Evolutionary conservation across 1,284 basidiomycete species (phyloP).

Genomic region (Fomitopsis palustris): DNA sequence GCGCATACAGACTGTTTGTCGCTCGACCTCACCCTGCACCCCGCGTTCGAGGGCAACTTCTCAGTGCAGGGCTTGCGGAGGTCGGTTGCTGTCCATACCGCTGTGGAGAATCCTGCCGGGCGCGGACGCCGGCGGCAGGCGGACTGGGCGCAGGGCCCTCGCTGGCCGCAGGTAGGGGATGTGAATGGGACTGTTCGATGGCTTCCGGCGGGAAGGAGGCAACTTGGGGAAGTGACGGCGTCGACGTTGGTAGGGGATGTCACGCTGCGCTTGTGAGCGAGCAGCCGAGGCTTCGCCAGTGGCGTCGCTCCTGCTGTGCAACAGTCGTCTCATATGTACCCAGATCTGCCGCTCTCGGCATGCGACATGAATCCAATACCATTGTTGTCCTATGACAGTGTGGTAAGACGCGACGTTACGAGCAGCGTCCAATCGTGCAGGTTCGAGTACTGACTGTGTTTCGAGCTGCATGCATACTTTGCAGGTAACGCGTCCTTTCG

Average conservation of each 20-base stretch:
- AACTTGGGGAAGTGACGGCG: conserved; percentile 8
- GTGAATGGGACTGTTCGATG: conserved; percentile 13
- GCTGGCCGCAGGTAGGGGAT: neutral
- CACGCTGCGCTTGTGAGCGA: neutral
- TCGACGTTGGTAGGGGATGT: conserved; percentile 13
- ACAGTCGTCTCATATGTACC: too few species aligned
- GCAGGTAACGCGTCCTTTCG: too few species aligned
- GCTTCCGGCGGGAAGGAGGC: conserved; percentile 4
- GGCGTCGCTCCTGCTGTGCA: too few species aligned
- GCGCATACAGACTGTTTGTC: conserved; percentile 32
- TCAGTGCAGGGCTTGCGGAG: conserved; percentile 23
- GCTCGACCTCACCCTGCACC: conserved; percentile 30
- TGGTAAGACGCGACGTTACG: too few species aligned
- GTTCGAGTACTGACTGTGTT: too few species aligned
- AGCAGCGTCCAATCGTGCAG: too few species aligned
- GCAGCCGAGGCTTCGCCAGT: too few species aligned
- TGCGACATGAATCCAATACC: too few species aligned
- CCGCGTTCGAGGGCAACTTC: conserved; percentile 42
- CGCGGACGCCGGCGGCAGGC: conserved; percentile 31
- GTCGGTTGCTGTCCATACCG: conserved; percentile 16
- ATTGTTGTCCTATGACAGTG: too few species aligned
- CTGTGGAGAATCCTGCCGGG: conserved; percentile 37
- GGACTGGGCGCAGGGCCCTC: neutral
- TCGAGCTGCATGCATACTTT: too few species aligned
- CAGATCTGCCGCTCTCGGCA: too few species aligned